A percentile compares a stretch with the other conserved stretches of the same genome.
phyloP scores from a whole-genome alignment of 208 protist genomes.

The Trypanosoma boissoni region DNA sequence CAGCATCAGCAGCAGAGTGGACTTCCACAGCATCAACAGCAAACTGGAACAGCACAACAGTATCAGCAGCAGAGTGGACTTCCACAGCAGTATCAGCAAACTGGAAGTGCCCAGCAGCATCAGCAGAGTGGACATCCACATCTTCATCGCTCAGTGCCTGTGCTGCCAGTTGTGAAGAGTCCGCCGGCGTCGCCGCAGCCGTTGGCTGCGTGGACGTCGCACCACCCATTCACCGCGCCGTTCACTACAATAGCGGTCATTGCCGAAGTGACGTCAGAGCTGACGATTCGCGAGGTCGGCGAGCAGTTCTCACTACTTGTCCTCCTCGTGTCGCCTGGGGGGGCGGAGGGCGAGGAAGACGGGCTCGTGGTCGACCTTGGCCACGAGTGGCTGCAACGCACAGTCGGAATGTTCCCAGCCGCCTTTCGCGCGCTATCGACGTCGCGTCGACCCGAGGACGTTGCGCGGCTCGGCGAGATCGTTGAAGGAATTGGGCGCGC shows the following conservation, averaged over 20 bases:
- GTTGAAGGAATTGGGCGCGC: conserved; percentile 40
- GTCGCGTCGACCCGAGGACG: conserved; percentile 26
- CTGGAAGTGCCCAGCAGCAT: not conserved
- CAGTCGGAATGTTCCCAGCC: conserved; percentile 50
- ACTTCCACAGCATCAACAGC: too few species aligned
- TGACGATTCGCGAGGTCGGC: conserved; percentile 47
- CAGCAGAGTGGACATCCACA: too few species aligned
- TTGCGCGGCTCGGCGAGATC: conserved; percentile 29
- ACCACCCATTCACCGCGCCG: conserved; percentile 19
- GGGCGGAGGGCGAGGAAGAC: conserved; percentile 18
- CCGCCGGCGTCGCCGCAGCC: too few species aligned
- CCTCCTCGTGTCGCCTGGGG: conserved; percentile 37
- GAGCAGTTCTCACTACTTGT: conserved; percentile 49
- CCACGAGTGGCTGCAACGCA: conserved; percentile 52
- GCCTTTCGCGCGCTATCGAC: conserved; percentile 42
- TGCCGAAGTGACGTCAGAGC: conserved; percentile 53
- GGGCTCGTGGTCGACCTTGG: conserved; percentile 57
- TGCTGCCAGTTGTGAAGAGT: too few species aligned
- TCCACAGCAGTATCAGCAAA: conserved; percentile 5
- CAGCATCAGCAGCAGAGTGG: too few species aligned
- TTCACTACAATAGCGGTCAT: conserved; percentile 56
- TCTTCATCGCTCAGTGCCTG: too few species aligned
- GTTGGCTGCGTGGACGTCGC: conserved; percentile 4
- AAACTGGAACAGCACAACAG: too few species aligned
- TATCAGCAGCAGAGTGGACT: too few species aligned